A percentile compares a stretch with the other conserved stretches of the same genome.
phyloP scores from a whole-genome alignment of 768 basidiomycete species.

The Sarcomyxa edulis region DNA sequence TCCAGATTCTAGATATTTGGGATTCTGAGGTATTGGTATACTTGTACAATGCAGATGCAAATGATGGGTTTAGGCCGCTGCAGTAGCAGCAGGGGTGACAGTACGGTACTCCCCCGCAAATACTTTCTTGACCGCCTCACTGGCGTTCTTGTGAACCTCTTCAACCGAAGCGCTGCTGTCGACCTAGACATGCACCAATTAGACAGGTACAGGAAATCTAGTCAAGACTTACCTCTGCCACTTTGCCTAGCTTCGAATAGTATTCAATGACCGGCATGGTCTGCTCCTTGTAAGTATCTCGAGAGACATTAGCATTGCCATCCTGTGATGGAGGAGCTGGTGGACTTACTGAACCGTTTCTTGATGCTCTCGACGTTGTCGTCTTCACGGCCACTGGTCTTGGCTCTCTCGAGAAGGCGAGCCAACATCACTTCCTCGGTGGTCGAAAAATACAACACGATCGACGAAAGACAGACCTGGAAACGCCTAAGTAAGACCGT shows the following conservation, averaged over 20 bases:
- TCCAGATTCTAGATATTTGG: no score
- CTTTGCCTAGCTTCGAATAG: constrained; percentile 62
- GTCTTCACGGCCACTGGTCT: constrained; percentile 94
- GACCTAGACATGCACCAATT: constrained; percentile 36
- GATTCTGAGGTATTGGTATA: no score
- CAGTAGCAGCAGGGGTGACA: no score
- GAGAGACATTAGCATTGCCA: not conserved
- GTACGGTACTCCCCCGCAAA: constrained; percentile 2
- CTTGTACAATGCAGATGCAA: no score
- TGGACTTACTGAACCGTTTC: constrained; percentile 85
- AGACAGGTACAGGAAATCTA: constrained; percentile 1
- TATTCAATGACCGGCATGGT: constrained; percentile 93
- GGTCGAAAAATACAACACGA: constrained; percentile 84
- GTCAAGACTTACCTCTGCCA: constrained; percentile 60
- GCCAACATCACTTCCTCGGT: constrained; percentile 83
- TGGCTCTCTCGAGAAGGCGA: constrained; percentile 82
- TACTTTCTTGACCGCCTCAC: constrained; percentile 45
- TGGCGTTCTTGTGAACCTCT: constrained; percentile 62
- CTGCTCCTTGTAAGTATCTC: constrained; percentile 80
- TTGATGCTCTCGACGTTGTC: constrained; percentile 93
- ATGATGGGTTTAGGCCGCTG: no score
- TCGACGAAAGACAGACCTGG: constrained; percentile 75
- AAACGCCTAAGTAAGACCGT: no score
- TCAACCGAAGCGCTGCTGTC: constrained; percentile 66
- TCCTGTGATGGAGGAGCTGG: not conserved